Conservation (phyloP, 2,329 filamentous ascomycete species). For the Pseudogymnoascus sp. region DNA sequence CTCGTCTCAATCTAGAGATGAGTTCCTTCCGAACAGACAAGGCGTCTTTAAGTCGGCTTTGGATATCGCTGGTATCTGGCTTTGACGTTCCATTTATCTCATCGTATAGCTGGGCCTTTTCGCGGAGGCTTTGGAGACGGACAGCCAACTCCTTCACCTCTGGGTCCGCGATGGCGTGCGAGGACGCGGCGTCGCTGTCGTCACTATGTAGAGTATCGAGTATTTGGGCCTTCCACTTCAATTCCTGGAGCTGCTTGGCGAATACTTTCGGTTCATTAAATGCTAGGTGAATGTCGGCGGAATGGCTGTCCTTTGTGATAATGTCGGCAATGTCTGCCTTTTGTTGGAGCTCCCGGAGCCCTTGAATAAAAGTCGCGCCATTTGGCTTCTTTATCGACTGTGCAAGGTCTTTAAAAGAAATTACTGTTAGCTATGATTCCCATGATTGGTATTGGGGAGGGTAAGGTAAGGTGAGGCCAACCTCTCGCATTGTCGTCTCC, state of each 20-base stretch:
- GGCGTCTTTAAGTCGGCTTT: not conserved
- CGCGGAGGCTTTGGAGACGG: not conserved
- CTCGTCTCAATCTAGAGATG: not conserved
- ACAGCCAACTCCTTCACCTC: not conserved
- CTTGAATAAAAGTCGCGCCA: not conserved
- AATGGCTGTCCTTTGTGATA: not conserved
- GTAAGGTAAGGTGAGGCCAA: not conserved
- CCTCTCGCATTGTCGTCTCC: slow-evolving; percentile 4
- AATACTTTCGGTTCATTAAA: not conserved
- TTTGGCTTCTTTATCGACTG: not conserved
- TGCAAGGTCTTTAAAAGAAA: not conserved
- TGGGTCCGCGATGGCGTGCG: not conserved
- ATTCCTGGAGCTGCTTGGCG: not conserved
- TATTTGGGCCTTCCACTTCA: not conserved
- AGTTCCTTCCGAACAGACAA: not conserved
- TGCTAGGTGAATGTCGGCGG: not conserved
- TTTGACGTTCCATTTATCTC: not conserved
- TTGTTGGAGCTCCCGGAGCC: not conserved
- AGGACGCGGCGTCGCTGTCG: not conserved
- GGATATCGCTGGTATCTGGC: not conserved
- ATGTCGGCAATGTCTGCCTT: not conserved
- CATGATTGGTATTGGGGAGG: not conserved
- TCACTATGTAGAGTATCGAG: not conserved
- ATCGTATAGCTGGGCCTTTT: not conserved
- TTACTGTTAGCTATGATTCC: not conserved